Evolutionary conservation across 1,284 basidiomycete species (phyloP), one percentile per base, ranked within the genome.

Genomic region (Microbotryomycetes sp.): DNA sequence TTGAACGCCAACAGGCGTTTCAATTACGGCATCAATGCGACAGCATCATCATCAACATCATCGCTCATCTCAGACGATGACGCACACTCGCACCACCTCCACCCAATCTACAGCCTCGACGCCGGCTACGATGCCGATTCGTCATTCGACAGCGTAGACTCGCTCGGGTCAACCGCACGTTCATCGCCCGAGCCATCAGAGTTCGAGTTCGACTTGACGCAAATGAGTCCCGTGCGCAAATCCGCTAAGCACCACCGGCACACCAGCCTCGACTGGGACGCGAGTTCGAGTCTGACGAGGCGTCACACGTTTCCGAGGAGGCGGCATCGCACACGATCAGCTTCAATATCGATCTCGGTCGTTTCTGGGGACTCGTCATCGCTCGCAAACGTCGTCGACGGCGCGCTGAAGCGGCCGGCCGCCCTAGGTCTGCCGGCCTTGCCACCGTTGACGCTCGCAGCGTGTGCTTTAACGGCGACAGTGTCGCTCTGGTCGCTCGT

Each of bases 111-210:
- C 35, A 41, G 35, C 18, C 35, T 41, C 54, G 53, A 60, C 27
- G 9, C 51, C 45, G 46, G 28, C 24, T 56, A 59, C 57, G 57
- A 56, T 26, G 54, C 30, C 49, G 48, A 54, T 45, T 56, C 58
- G 15, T 56, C 57, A 16, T 56, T 51, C 35, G 62, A 57, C 21
- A 27, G 26, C 24, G 50, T 52, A 24, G 50, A 52, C 24, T 48
- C 41, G 6, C 26, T 48, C 30, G 18, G 35, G 21, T n/a, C 46
- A 13, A n/a, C 51, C 15, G 1, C 61, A 21, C 51, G 63, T 3
- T 62, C 63, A 7, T 61, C 59, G 16, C 63, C 63, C 15, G 63
- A 65, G 21, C 63, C 63, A 54, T 58, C 56, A 53, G 63, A 65
- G 35, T 65, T 53, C 57, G 63, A 65, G 13, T 58, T 61, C 13